Percentiles rank a stretch among this genome's conserved stretches.
These are phyloP conservation scores for Acanthamoeba quina DNA, from an alignment of 208 protist genomes.

Conservation along the genomic window DNA sequence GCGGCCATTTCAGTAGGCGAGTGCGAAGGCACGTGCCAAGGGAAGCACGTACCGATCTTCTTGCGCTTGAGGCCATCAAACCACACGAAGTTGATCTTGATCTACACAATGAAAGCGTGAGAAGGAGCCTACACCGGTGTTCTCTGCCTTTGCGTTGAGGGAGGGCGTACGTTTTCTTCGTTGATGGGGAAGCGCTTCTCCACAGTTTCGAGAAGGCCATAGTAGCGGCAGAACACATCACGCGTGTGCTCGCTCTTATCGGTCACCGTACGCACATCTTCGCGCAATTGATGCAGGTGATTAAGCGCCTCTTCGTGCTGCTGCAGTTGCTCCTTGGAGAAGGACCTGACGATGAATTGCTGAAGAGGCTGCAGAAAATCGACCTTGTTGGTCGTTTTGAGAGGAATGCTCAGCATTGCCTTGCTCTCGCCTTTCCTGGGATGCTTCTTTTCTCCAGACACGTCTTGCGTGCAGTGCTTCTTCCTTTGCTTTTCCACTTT, in stretches of 20 bases:
- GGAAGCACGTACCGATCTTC: slow-evolving; percentile 8
- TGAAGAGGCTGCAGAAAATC: slow-evolving; percentile 10
- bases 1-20: not conserved
- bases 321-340: slow-evolving; percentile 36
- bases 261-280: slow-evolving; percentile 28
- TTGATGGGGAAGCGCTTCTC: slow-evolving; percentile 59
- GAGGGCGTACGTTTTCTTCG: slow-evolving; percentile 4
- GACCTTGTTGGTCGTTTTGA: slow-evolving; percentile 46
- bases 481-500: slow-evolving; percentile 32
- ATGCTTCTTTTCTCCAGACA: too few relatives aligned
- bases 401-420: slow-evolving; percentile 29
- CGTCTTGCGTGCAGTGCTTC: not conserved
- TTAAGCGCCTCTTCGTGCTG: slow-evolving; percentile 47
- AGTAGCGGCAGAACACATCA: slow-evolving; percentile 35
- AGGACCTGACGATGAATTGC: slow-evolving; percentile 11
- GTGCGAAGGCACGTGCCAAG: not conserved
- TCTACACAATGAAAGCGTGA: not conserved
- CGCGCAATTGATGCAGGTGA: slow-evolving; percentile 12
- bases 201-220: slow-evolving; percentile 4
- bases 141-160: not conserved
- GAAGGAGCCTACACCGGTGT: not conserved
- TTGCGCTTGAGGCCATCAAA: slow-evolving; percentile 32
- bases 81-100: slow-evolving; percentile 21
- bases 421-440: not conserved
- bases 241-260: slow-evolving; percentile 46